Evolutionary conservation across 495 filamentous ascomycete genomes (phyloP), one percentile per base, ranked within the genome.

Genomic region (Neurospora sp.): DNA sequence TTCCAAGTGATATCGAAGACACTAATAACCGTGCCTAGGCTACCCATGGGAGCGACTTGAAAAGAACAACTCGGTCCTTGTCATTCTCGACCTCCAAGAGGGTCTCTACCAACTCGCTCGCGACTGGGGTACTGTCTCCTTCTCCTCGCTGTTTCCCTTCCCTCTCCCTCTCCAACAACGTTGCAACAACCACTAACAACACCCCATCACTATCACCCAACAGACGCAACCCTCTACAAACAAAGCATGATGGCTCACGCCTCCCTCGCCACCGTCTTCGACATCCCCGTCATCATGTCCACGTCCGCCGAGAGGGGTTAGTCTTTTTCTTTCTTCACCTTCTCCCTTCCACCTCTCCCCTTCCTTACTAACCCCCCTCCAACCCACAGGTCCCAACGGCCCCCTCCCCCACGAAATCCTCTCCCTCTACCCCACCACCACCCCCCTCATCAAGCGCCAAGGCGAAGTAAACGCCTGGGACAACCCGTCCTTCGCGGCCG

Each of bases 391-490:
- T 22, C 89, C 90, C 61, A 94, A 94, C 78, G 92, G 92, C 11
- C 87, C 84, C 3, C 81, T 94, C 37, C 89, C 91, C 9, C 88
- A 90, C 77, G 92, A 93, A 78, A 91, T 94, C 72, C 74, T 85
- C 4, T 84, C 88, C 5, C 86, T 91, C 88, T 89, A 91, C 77
- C 91, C 35, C 5, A 0, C 92, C 5, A 0, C 92, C 40, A 87
- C 90, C 11, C 87, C 90, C 3, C 80, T 92, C 20, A 88, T 94
- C 78, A 84, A 83, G 73, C 89, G 92, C 42, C 84, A 91, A 71
- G 92, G 92, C 41, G 91, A 94, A 76, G 92, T 94, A 75, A 86
- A 94, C 74, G 92, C 92, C 5, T 94, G 91, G 92, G 92, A 94
- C 78, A 93, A 93, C 75, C 69, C 83, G 3, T 89, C 92, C 0